phyloP scores from a whole-genome alignment of 805 yeast genomes.

The Saturnispora mendoncae region DNA sequence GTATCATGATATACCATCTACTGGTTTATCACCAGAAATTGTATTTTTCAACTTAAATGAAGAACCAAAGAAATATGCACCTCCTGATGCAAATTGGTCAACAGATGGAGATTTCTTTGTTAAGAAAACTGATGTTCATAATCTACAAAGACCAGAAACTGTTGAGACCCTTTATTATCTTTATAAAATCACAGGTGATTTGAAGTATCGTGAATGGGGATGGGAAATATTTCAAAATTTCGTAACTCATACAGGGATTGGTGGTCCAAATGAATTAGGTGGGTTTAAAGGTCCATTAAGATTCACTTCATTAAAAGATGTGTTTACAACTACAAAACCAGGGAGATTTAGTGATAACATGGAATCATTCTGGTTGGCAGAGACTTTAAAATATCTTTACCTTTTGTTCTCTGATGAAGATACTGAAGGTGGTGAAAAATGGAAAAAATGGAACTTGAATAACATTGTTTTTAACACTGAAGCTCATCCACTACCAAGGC shows the following conservation, averaged over 20 bases:
- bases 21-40: slow-evolving; percentile 86
- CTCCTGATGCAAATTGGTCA: slow-evolving; percentile 3
- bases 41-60: slow-evolving; percentile 56
- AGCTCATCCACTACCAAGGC: slow-evolving; percentile 86
- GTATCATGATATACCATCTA: slow-evolving; percentile 59
- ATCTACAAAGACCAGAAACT: slow-evolving; percentile 88
- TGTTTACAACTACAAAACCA: slow-evolving; percentile 14
- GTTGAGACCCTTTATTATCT: slow-evolving; percentile 79
- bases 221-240: slow-evolving; percentile 75
- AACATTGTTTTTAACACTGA: slow-evolving; percentile 81
- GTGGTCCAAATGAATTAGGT: slow-evolving; percentile 9
- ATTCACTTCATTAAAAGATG: slow-evolving; percentile 56
- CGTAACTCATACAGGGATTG: slow-evolving; percentile 42
- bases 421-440: slow-evolving; percentile 18
- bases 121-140: slow-evolving; percentile 68
- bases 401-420: slow-evolving; percentile 57
- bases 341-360: slow-evolving; percentile 47
- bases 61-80: slow-evolving; percentile 32
- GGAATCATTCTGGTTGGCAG: slow-evolving; percentile 93
- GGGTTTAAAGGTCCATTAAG: slow-evolving; percentile 37
- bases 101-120: slow-evolving; percentile 37
- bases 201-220: slow-evolving; percentile 81
- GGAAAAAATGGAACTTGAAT: slow-evolving; percentile 53
- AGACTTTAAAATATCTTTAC: slow-evolving; percentile 80
- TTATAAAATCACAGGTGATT: slow-evolving; percentile 72